Evolutionary conservation across 306 rosid genomes (phyloP), one percentile per base, ranked within the genome.

Genomic region (Arachis stenosperma): DNA sequence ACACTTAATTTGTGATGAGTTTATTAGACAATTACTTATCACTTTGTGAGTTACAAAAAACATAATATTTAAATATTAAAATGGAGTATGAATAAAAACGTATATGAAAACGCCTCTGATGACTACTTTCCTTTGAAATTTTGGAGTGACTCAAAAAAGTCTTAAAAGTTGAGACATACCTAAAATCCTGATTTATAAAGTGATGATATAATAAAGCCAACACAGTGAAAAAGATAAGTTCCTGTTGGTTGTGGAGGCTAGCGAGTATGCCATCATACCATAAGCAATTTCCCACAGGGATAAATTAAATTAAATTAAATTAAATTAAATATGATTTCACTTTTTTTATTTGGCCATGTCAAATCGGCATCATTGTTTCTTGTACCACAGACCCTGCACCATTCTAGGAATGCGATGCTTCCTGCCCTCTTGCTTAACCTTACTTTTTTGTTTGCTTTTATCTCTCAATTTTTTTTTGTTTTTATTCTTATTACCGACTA

Each of bases 351-450:
- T 8, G 7, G n/a, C 37, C 3, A 61, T 79, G 86, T 79, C 81
- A 83, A 76, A 29, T 76, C 75, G 15, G 42, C 78, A 83, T 83
- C 75, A 83, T 79, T 75, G 81, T 82, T 82, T 75, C 75, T 83
- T 82, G 83, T 82, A 82, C 83, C 82, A 78, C 66, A 52, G 8
- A n/a, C 48, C 65, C 7, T 67, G 79, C 76, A 74, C 81, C 76
- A 75, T 75, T 37, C 56, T 61, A 51, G 70, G 81, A 70, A 70
- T 82, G 72, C 77, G 85, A 82, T 80, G 77, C 84, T 75, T 80
- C 74, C 82, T 33, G 37, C 59, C 30, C 55, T 41, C 48, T 27
- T 15, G 50, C 47, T 37, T 30, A 1, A 22, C 9, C 8, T 22
- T 22, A 22, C 41, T 29, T n/a, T 27, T 14, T 41, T 7, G 29